These are phyloP conservation scores for Hibiscus mutabilis DNA, from an alignment of 345 rosid genomes.

Conservation along the genomic window DNA sequence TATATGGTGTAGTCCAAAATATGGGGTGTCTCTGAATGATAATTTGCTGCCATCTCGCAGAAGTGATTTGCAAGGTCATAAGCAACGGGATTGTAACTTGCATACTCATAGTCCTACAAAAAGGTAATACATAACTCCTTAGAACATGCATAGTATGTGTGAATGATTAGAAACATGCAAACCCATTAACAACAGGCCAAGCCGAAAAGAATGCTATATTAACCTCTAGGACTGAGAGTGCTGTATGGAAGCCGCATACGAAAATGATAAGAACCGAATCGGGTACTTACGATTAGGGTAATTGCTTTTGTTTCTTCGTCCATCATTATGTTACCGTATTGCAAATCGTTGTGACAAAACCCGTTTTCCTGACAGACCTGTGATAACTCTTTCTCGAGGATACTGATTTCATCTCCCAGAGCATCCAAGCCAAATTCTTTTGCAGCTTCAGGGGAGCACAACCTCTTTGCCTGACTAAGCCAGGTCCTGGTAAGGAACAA, in stretches of 20 bases:
- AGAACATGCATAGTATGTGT: neutral
- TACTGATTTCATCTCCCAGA: slow-evolving; percentile 46
- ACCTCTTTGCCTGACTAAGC: slow-evolving; percentile 47
- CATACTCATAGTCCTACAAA: slow-evolving; percentile 86
- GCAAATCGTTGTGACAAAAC: slow-evolving; percentile 91
- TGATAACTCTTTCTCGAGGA: slow-evolving; percentile 51
- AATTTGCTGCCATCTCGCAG: slow-evolving; percentile 92
- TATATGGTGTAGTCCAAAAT: slow-evolving; percentile 55
- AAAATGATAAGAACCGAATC: neutral
- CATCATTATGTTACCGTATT: slow-evolving; percentile 90
- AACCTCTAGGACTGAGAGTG: neutral
- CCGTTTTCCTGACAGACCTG: slow-evolving; percentile 40
- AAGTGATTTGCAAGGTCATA: slow-evolving; percentile 93
- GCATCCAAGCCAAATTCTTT: slow-evolving; percentile 44
- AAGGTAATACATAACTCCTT: neutral
- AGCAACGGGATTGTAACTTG: slow-evolving; percentile 82
- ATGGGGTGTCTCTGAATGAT: slow-evolving; percentile 87
- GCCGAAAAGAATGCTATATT: neutral
- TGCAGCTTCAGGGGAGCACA: slow-evolving; percentile 43
- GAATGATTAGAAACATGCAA: no score
- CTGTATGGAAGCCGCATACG: neutral
- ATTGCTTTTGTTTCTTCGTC: slow-evolving; percentile 64
- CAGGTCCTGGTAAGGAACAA: slow-evolving; percentile 35
- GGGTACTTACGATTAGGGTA: slow-evolving; percentile 59
- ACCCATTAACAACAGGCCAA: neutral